Percentiles rank a stretch among this genome's conserved stretches.
phyloP scores from a whole-genome alignment of 306 rosid genomes.

The Quercus agrifolia region DNA sequence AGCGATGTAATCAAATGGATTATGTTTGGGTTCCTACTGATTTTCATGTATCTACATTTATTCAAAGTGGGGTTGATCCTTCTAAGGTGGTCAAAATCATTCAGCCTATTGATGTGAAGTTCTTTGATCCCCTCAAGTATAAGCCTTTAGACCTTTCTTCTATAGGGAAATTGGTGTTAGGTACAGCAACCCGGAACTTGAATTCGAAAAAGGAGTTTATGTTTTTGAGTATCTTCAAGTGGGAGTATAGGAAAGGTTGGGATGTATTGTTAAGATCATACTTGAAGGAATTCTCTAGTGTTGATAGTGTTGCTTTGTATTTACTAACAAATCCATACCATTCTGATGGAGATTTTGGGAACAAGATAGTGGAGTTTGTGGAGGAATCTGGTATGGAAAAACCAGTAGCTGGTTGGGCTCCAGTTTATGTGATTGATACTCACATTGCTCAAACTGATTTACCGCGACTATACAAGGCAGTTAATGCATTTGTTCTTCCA shows the following conservation, averaged over 20 bases:
- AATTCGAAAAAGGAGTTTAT: conserved; percentile 32
- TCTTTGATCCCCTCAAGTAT: conserved; percentile 62
- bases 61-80: conserved; percentile 74
- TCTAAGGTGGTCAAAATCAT: conserved; percentile 74
- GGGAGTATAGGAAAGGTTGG: conserved; percentile 96
- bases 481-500: conserved; percentile 78
- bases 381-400: conserved; percentile 38
- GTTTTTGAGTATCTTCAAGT: conserved; percentile 73
- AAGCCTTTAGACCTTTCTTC: conserved; percentile 51
- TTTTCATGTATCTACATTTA: conserved; percentile 60
- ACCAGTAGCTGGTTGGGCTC: conserved; percentile 62
- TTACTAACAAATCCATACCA: conserved; percentile 85
- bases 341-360: conserved; percentile 62
- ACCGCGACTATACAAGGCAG: conserved; percentile 66
- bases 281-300: conserved; percentile 57
- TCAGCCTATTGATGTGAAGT: conserved; percentile 82
- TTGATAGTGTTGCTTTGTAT: conserved; percentile 53
- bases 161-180: conserved; percentile 39
- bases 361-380: conserved; percentile 73
- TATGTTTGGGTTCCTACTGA: conserved; percentile 90
- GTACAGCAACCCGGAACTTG: conserved; percentile 15
- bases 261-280: conserved; percentile 68
- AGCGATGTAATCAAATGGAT: conserved; percentile 65
- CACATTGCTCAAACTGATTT: conserved; percentile 71
- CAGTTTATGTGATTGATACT: conserved; percentile 56